Percentiles rank a stretch among this genome's conserved stretches.
Conservation (phyloP, 495 filamentous ascomycete genomes). For the Darksidea phi region DNA sequence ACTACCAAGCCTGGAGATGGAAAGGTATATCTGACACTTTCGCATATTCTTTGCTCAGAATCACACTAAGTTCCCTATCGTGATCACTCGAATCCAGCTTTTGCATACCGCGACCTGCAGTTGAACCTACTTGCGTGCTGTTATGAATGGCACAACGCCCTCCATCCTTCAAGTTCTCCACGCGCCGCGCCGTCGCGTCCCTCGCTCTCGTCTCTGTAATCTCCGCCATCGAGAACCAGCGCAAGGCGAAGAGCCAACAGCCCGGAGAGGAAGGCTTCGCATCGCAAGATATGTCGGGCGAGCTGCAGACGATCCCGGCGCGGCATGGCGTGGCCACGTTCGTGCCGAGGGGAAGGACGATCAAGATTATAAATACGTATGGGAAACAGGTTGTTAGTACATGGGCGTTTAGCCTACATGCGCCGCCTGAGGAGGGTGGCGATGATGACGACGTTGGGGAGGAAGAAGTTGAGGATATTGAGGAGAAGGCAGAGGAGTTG, state of each 20-base stretch:
- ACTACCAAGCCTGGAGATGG: neutral
- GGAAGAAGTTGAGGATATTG: conserved; percentile 19
- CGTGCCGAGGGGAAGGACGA: conserved; percentile 45
- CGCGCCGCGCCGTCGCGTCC: conserved; percentile 24
- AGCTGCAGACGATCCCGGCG: conserved; percentile 47
- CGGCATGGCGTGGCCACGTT: conserved; percentile 49
- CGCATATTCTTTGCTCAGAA: neutral
- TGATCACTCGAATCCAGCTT: neutral
- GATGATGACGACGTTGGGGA: conserved; percentile 19
- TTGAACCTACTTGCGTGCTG: neutral
- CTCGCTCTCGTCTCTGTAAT: conserved; percentile 27
- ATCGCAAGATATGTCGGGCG: conserved; percentile 33
- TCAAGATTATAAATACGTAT: conserved; percentile 55
- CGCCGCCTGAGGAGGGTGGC: conserved; percentile 35
- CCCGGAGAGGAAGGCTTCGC: neutral
- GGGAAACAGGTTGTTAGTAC: conserved; percentile 56
- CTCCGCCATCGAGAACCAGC: conserved; percentile 27
- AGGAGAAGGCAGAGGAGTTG: conserved; percentile 21
- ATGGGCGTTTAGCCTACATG: conserved; percentile 49
- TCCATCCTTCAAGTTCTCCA: conserved; percentile 23
- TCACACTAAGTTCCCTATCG: neutral
- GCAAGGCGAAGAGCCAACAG: conserved; percentile 8
- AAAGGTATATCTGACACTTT: conserved; percentile 15
- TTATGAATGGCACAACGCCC: neutral
- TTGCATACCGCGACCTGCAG: neutral